phyloP scores from a whole-genome alignment of 1,284 basidiomycete genomes.

The Ganoderma lucidum region DNA sequence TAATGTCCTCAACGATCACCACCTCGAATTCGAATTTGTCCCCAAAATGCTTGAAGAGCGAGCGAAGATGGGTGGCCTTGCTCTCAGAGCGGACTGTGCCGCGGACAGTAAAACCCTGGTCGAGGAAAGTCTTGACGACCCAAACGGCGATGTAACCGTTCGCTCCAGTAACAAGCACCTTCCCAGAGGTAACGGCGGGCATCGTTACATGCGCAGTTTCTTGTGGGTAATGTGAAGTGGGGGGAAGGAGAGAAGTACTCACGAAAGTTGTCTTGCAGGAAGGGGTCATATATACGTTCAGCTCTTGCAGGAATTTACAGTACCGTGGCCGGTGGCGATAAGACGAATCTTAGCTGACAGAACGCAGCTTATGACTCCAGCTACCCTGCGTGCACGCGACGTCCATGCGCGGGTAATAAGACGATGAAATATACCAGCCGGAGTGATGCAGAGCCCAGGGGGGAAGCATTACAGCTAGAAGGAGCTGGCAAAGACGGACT shows the following conservation, averaged over 20 bases:
- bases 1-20: conserved; percentile 63
- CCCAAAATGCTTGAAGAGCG: conserved; percentile 25
- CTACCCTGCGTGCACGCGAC: no score
- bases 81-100: conserved; percentile 55
- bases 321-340: not conserved
- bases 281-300: not conserved
- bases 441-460: no score
- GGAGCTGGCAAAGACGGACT: no score
- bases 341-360: not conserved
- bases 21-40: conserved; percentile 55
- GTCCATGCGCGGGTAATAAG: no score
- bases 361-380: not conserved
- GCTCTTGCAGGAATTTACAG: not conserved
- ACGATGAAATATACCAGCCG: no score
- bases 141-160: conserved; percentile 44
- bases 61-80: conserved; percentile 54
- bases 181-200: conserved; percentile 33
- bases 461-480: no score
- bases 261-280: not conserved
- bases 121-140: conserved; percentile 41
- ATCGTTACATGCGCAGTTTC: conserved; percentile 28
- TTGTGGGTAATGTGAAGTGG: not conserved
- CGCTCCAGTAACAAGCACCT: conserved; percentile 42
- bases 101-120: conserved; percentile 49
- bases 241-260: not conserved